Evolutionary conservation across 2,329 filamentous ascomycete species (phyloP).

Genomic region (Penicillium paneum): DNA sequence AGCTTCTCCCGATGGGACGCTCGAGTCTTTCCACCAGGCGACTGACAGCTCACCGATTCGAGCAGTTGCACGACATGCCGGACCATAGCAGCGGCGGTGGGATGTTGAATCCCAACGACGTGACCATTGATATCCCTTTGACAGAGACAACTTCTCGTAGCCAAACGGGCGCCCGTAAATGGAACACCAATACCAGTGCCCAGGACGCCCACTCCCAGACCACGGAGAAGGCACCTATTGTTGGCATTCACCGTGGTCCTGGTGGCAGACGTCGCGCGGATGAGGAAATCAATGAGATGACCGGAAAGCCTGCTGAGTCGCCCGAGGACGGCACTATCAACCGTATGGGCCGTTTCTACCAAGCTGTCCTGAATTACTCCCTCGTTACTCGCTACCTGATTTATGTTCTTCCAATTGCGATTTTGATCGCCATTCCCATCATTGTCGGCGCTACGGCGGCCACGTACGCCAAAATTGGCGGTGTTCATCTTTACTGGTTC

Average conservation of each 20-base stretch:
- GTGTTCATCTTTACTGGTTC: constrained; percentile 58
- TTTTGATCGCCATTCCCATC: constrained; percentile 61
- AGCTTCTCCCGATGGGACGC: constrained; percentile 31
- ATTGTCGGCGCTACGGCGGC: constrained; percentile 57
- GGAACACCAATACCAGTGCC: constrained; percentile 28
- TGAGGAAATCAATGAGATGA: constrained; percentile 24
- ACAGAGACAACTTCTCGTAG: constrained; percentile 52
- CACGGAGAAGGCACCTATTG: constrained; percentile 31
- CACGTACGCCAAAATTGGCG: constrained; percentile 50
- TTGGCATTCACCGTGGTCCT: constrained; percentile 20
- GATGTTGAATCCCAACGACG: constrained; percentile 47
- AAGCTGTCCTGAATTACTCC: constrained; percentile 60
- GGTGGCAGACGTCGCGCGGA: constrained; percentile 34
- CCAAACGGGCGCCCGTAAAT: constrained; percentile 46
- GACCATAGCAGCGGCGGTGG: constrained; percentile 45
- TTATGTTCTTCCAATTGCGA: constrained; percentile 58
- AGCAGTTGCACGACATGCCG: constrained; percentile 37
- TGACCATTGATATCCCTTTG: constrained; percentile 61
- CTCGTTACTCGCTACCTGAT: constrained; percentile 62
- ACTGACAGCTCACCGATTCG: constrained; percentile 47
- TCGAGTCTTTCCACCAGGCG: constrained; percentile 40
- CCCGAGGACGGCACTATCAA: constrained; percentile 56
- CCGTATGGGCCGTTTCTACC: constrained; percentile 59
- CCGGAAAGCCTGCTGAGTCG: constrained; percentile 36
- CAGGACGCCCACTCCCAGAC: constrained; percentile 20